Percentiles rank a stretch among this genome's conserved stretches.
phyloP scores from a whole-genome alignment of 164 flowering plant genomes.

The Brasenia schreberi region DNA sequence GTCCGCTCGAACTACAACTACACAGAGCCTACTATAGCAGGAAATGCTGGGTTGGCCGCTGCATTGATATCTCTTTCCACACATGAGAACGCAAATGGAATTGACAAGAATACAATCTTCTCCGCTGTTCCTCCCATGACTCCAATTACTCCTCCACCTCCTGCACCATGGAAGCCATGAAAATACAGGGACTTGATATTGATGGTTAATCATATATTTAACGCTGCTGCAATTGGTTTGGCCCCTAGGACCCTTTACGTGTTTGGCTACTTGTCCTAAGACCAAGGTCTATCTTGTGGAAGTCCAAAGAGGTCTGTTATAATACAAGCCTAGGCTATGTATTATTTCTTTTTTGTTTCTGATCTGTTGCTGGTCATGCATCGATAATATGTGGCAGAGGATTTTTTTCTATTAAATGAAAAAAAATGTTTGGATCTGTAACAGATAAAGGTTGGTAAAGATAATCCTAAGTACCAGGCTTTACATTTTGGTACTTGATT shows the following conservation, averaged over 20 bases:
- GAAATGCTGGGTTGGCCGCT: slow-evolving; percentile 74
- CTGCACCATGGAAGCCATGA: slow-evolving; percentile 97
- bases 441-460: too few species aligned
- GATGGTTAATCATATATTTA: background rate
- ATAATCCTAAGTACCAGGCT: too few species aligned
- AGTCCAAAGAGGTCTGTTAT: background rate
- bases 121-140: slow-evolving; percentile 97
- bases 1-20: slow-evolving; percentile 22
- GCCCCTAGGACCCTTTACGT: background rate
- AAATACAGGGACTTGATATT: background rate
- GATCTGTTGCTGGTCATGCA: background rate
- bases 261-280: background rate
- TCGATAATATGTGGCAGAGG: background rate
- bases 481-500: too few species aligned
- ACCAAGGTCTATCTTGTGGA: background rate
- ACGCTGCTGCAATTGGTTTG: background rate
- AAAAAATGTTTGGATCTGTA: too few species aligned
- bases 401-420: too few species aligned
- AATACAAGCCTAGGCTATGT: background rate
- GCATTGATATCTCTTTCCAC: slow-evolving; percentile 37
- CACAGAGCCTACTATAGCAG: slow-evolving; percentile 51
- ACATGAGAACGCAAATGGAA: slow-evolving; percentile 9
- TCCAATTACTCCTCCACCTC: slow-evolving; percentile 96
- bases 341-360: background rate
- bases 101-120: slow-evolving; percentile 94